Conservation (phyloP, 169 alveolate genomes). For the Plasmodium berghei region DNA sequence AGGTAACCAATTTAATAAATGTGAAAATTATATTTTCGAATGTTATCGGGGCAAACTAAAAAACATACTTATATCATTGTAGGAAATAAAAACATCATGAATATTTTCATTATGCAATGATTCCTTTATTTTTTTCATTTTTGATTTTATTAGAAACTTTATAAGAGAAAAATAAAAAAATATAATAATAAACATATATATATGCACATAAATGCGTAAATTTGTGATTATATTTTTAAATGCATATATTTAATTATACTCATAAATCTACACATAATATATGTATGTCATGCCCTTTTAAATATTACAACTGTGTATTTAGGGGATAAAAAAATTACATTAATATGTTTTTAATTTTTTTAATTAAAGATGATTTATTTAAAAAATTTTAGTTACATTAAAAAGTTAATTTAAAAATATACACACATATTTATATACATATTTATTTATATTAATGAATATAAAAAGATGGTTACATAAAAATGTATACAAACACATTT, state of each 20-base stretch:
- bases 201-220: neutral
- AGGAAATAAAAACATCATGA: constrained; percentile 59
- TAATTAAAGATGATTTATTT: no score
- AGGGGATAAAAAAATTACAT: neutral
- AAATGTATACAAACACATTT: constrained; percentile 17
- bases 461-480: constrained; percentile 3
- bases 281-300: no score
- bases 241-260: no score
- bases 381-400: no score
- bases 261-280: no score
- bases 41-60: neutral
- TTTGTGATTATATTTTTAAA: neutral
- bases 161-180: constrained; percentile 8
- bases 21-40: neutral
- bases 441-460: neutral
- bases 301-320: neutral
- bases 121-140: constrained; percentile 22
- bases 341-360: neutral
- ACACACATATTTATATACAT: no score
- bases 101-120: constrained; percentile 31
- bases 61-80: constrained; percentile 61
- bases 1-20: no score
- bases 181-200: constrained; percentile 12
- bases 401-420: no score
- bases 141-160: constrained; percentile 4